These are phyloP conservation scores for Paraphaeosphaeria minitans DNA, from an alignment of 2,329 filamentous ascomycete genomes.

Conservation along the genomic window DNA sequence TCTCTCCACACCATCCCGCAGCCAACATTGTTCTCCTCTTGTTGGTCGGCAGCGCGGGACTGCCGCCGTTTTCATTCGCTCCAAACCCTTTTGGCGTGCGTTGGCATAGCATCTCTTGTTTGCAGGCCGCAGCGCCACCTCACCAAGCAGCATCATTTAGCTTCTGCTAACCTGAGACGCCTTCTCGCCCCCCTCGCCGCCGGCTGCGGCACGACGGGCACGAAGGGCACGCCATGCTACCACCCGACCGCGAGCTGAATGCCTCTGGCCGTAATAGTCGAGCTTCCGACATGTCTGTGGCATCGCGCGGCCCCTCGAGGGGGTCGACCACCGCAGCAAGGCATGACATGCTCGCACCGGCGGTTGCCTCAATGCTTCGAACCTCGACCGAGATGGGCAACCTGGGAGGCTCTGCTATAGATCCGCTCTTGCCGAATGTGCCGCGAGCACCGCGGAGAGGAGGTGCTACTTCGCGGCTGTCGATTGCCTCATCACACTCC, in stretches of 20 bases:
- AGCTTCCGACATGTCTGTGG: conserved; percentile 52
- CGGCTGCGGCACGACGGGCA: conserved; percentile 12
- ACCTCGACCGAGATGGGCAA: conserved; percentile 57
- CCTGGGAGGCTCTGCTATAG: conserved; percentile 48
- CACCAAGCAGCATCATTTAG: conserved; percentile 12
- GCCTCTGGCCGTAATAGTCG: conserved; percentile 54
- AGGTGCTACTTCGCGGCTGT: conserved; percentile 44
- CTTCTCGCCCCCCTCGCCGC: not conserved
- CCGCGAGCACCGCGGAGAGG: conserved; percentile 43
- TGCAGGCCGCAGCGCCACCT: conserved; percentile 8
- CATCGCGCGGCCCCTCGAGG: conserved; percentile 42
- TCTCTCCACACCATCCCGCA: conserved; percentile 17
- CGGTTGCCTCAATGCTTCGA: conserved; percentile 57
- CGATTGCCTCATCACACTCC: conserved; percentile 49
- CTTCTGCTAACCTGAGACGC: conserved; percentile 4
- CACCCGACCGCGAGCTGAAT: conserved; percentile 51
- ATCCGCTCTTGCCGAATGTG: conserved; percentile 45
- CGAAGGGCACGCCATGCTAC: conserved; percentile 55
- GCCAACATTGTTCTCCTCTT: conserved; percentile 21
- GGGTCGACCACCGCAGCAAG: conserved; percentile 29
- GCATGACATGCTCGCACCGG: conserved; percentile 44
- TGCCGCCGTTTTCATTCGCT: conserved; percentile 4
- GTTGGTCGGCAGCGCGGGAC: conserved; percentile 11
- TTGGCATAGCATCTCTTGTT: conserved; percentile 13
- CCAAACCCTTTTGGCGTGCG: conserved; percentile 5